phyloP scores from a whole-genome alignment of 306 rosid species.

The Pyrus bretschneideri region DNA sequence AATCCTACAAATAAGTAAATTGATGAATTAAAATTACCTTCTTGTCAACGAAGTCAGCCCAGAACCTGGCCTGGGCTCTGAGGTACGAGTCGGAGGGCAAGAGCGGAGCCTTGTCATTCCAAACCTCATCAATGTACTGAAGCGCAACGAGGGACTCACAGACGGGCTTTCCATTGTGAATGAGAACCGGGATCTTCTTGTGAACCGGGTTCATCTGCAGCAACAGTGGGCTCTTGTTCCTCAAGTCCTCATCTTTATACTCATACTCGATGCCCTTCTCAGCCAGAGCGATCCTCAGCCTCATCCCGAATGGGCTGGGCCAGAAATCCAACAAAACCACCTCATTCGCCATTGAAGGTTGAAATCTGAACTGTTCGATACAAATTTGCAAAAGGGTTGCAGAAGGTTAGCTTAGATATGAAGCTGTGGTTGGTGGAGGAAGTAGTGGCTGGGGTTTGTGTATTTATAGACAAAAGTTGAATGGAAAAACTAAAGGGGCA shows the following conservation, averaged over 20 bases:
- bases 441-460: neutral
- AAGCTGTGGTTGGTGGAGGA: neutral
- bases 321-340: slow-evolving; percentile 30
- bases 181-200: slow-evolving; percentile 49
- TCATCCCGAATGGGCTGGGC: slow-evolving; percentile 30
- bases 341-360: slow-evolving; percentile 11
- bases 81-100: slow-evolving; percentile 34
- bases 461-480: neutral
- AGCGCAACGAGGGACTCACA: slow-evolving; percentile 37
- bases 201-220: slow-evolving; percentile 51
- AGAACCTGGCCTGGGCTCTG: slow-evolving; percentile 41
- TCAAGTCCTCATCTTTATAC: slow-evolving; percentile 26
- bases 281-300: slow-evolving; percentile 28
- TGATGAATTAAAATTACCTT: slow-evolving; percentile 14
- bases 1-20: neutral
- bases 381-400: neutral
- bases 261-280: slow-evolving; percentile 33
- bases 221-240: slow-evolving; percentile 40
- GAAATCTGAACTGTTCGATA: neutral
- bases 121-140: slow-evolving; percentile 38
- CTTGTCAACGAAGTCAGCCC: slow-evolving; percentile 38
- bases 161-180: slow-evolving; percentile 48
- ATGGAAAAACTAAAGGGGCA: neutral
- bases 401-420: neutral
- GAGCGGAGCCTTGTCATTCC: slow-evolving; percentile 23